Percentiles rank a stretch among this genome's conserved stretches.
Evolutionary conservation across 2,329 filamentous ascomycete species (phyloP).

Genomic region (Aspergillus candidus): DNA sequence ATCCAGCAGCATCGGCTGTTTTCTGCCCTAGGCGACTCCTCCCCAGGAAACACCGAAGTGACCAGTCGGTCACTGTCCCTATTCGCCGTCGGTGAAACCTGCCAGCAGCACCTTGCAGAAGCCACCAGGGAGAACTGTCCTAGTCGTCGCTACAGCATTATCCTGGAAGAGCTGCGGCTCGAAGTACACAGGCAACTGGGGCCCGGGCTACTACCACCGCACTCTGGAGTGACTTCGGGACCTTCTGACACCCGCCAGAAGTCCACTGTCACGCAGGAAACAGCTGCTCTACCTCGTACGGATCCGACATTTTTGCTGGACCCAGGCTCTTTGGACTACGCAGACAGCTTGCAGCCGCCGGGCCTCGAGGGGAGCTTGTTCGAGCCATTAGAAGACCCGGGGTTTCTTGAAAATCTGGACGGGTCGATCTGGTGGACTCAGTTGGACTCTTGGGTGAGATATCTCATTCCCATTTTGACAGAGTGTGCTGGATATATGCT

Average conservation of each 20-base stretch:
- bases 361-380: slow-evolving; percentile 14
- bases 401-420: slow-evolving; percentile 31
- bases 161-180: slow-evolving; percentile 41
- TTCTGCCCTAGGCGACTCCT: slow-evolving; percentile 14
- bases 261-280: no score
- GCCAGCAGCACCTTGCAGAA: slow-evolving; percentile 41
- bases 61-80: slow-evolving; percentile 24
- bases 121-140: slow-evolving; percentile 45
- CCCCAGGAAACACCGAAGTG: slow-evolving; percentile 15
- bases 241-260: no score
- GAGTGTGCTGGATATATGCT: background rate
- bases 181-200: slow-evolving; percentile 37
- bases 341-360: slow-evolving; percentile 16
- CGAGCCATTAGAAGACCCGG: slow-evolving; percentile 20
- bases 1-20: slow-evolving; percentile 34
- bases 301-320: background rate
- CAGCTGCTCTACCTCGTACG: no score
- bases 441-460: slow-evolving; percentile 34
- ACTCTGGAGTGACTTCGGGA: no score
- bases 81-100: slow-evolving; percentile 41
- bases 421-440: slow-evolving; percentile 36
- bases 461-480: background rate
- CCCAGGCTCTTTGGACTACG: slow-evolving; percentile 9
- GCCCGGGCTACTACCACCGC: slow-evolving; percentile 1
- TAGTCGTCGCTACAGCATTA: slow-evolving; percentile 44